phyloP scores from a whole-genome alignment of 345 rosid genomes.

The Bruguiera gymnorhiza region DNA sequence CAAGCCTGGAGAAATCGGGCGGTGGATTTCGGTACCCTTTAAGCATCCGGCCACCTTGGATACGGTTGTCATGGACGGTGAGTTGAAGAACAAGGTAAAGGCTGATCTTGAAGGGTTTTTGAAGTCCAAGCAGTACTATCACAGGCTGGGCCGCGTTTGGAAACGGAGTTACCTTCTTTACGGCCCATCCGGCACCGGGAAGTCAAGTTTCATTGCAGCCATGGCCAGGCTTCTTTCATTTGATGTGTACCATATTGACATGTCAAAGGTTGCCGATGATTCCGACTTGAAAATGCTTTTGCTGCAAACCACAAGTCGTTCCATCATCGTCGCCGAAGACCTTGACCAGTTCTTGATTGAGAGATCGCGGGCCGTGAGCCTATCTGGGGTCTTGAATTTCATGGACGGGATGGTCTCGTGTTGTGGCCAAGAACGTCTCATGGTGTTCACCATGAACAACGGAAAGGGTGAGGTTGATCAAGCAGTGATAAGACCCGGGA shows the following conservation, averaged over 20 bases:
- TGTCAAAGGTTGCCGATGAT: slow-evolving; percentile 12
- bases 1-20: not conserved
- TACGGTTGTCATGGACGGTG: slow-evolving; percentile 24
- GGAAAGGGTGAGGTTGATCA: slow-evolving; percentile 11
- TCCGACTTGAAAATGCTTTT: slow-evolving; percentile 23
- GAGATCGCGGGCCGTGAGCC: slow-evolving; percentile 2
- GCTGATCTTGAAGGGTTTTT: slow-evolving; percentile 25
- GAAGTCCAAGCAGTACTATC: slow-evolving; percentile 26
- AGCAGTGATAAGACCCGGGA: slow-evolving; percentile 20
- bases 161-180: slow-evolving; percentile 28
- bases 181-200: slow-evolving; percentile 28
- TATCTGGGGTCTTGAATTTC: slow-evolving; percentile 23
- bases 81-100: slow-evolving; percentile 23
- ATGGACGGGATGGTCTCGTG: slow-evolving; percentile 26
- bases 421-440: slow-evolving; percentile 24
- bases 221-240: slow-evolving; percentile 23
- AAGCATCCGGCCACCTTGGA: slow-evolving; percentile 33
- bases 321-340: slow-evolving; percentile 25
- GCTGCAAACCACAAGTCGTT: slow-evolving; percentile 21
- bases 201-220: slow-evolving; percentile 29
- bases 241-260: slow-evolving; percentile 26
- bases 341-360: slow-evolving; percentile 16
- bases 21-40: slow-evolving; percentile 24
- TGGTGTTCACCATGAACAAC: slow-evolving; percentile 21
- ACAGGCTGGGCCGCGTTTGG: slow-evolving; percentile 25